Percentiles rank a stretch among this genome's conserved stretches.
These are phyloP conservation scores for Fusarium sp. DNA, from an alignment of 2,329 filamentous ascomycete species.

Conservation along the genomic window DNA sequence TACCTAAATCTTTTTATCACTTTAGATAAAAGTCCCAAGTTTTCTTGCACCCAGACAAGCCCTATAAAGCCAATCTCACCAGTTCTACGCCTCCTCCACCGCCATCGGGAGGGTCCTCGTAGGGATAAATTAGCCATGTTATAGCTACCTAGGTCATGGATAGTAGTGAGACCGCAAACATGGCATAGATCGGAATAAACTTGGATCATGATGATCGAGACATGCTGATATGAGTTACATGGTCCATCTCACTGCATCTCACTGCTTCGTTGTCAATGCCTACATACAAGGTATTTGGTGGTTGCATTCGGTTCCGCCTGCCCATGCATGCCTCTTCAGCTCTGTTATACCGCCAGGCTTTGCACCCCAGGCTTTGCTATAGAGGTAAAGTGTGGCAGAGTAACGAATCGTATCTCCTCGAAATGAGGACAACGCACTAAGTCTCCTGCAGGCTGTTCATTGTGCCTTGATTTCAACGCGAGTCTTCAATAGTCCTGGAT, in stretches of 20 bases:
- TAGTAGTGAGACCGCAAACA: slow-evolving; percentile 16
- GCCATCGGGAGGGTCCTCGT: slow-evolving; percentile 18
- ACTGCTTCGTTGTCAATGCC: slow-evolving; percentile 27
- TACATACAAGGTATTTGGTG: background rate
- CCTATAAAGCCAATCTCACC: background rate
- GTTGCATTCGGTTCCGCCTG: slow-evolving; percentile 15
- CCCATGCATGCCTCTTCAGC: slow-evolving; percentile 35
- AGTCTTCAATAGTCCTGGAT: background rate
- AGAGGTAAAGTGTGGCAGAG: slow-evolving; percentile 18
- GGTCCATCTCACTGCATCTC: slow-evolving; percentile 17
- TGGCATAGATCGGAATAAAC: slow-evolving; percentile 7
- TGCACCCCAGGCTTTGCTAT: slow-evolving; percentile 12
- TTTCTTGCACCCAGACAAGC: no score
- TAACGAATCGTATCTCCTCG: slow-evolving; percentile 14
- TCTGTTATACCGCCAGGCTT: slow-evolving; percentile 29
- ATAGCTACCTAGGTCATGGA: background rate
- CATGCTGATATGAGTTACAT: slow-evolving; percentile 17
- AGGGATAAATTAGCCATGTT: background rate
- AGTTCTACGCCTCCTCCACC: slow-evolving; percentile 19
- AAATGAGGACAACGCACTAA: slow-evolving; percentile 20
- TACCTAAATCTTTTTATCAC: no score
- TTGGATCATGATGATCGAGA: background rate
- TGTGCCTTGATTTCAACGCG: slow-evolving; percentile 18
- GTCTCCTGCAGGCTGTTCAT: background rate
- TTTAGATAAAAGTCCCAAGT: no score